phyloP scores from a whole-genome alignment of 257 asterid species.

The Primulina huaijiensis region DNA sequence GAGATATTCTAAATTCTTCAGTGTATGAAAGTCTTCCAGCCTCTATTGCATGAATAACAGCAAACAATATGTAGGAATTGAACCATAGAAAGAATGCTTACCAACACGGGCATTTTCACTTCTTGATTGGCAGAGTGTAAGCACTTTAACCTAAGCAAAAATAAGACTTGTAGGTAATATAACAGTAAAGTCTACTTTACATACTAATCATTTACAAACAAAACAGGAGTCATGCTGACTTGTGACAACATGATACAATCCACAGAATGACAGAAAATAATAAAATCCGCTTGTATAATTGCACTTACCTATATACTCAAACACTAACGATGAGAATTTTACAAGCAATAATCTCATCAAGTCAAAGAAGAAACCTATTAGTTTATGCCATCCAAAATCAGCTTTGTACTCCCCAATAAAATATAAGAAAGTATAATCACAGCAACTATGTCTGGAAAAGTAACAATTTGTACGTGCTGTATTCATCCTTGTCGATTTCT shows the following conservation, averaged over 20 bases:
- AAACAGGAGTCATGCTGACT: neutral
- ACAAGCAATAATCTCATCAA: too few species aligned
- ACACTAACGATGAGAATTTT: too few species aligned
- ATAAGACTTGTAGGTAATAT: conserved; percentile 14
- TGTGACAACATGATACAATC: conserved; percentile 1
- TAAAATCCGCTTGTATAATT: neutral
- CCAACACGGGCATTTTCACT: conserved; percentile 48
- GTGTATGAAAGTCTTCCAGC: conserved; percentile 6
- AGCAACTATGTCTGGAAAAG: too few species aligned
- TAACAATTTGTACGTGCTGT: too few species aligned
- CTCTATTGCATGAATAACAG: conserved; percentile 2
- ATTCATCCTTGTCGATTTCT: too few species aligned
- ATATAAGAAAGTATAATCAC: too few species aligned
- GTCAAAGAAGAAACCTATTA: too few species aligned
- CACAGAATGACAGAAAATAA: neutral
- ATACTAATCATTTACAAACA: conserved; percentile 6
- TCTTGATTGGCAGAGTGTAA: conserved; percentile 77
- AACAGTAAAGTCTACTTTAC: conserved; percentile 3
- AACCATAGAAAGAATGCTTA: conserved; percentile 28
- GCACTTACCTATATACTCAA: neutral
- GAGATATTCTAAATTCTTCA: conserved; percentile 14
- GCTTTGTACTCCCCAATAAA: too few species aligned
- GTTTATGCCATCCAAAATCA: too few species aligned
- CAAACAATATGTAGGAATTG: conserved; percentile 8
- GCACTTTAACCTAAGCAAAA: conserved; percentile 69